Conservation (phyloP, 345 rosid species). For the Kernera saxatilis region DNA sequence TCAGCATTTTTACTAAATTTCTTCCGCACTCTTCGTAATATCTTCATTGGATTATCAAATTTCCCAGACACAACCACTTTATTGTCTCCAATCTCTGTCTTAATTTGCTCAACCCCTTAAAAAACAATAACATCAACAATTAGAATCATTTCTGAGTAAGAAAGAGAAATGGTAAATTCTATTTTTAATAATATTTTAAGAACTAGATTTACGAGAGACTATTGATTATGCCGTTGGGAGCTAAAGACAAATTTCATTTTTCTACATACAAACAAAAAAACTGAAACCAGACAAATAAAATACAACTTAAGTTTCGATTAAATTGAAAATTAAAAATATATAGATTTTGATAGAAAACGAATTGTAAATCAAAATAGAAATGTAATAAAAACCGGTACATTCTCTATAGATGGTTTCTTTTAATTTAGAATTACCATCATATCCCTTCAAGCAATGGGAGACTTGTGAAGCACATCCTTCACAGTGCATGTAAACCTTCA, state of each 20-base stretch:
- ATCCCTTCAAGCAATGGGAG: slow-evolving; percentile 43
- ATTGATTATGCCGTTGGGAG: not conserved
- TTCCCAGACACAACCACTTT: slow-evolving; percentile 47
- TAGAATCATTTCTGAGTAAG: not conserved
- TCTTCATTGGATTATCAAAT: slow-evolving; percentile 43
- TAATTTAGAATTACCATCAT: slow-evolving; percentile 39
- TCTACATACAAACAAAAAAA: not conserved
- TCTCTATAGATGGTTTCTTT: not conserved
- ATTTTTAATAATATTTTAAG: not conserved
- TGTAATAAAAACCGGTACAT: not conserved
- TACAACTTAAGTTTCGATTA: not conserved
- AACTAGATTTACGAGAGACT: not conserved
- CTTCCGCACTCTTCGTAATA: slow-evolving; percentile 43
- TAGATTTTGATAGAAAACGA: not conserved
- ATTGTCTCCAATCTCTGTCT: slow-evolving; percentile 29
- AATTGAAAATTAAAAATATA: not conserved
- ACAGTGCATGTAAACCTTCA: slow-evolving; percentile 69
- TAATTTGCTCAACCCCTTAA: slow-evolving; percentile 56
- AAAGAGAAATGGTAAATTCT: not conserved
- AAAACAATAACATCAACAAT: not conserved
- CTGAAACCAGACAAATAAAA: not conserved
- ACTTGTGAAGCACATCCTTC: slow-evolving; percentile 55
- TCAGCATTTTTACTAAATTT: slow-evolving; percentile 48
- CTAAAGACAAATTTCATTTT: not conserved
- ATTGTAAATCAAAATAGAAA: not conserved